Conservation (phyloP, 2,329 filamentous ascomycete genomes). For the Xylogone sp. region DNA sequence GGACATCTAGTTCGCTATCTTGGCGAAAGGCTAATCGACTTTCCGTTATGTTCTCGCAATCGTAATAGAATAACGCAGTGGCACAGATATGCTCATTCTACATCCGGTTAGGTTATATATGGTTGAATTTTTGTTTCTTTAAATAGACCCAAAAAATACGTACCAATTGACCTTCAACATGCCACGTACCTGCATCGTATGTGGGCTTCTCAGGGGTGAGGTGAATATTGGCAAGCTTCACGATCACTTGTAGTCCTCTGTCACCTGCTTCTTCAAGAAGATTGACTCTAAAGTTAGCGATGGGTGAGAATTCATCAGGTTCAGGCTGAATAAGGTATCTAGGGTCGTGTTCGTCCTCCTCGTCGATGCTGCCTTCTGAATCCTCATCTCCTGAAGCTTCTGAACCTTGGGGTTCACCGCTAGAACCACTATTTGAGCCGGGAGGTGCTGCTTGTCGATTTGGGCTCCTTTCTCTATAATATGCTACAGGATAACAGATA, state of each 20-base stretch:
- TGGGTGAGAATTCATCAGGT: constrained; percentile 6
- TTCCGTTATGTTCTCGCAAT: constrained; percentile 43
- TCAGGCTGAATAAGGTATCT: constrained; percentile 6
- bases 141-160: not conserved
- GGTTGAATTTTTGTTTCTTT: not conserved
- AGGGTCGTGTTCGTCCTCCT: constrained; percentile 1
- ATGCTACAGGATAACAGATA: constrained; percentile 8
- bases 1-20: constrained; percentile 11
- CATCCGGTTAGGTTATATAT: constrained; percentile 14
- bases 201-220: constrained; percentile 48
- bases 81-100: constrained; percentile 52
- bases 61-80: constrained; percentile 47
- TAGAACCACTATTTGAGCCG: too few species aligned
- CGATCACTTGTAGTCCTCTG: constrained; percentile 38
- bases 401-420: constrained; percentile 8
- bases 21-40: constrained; percentile 39
- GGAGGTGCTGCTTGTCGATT: too few species aligned
- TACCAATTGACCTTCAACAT: constrained; percentile 26
- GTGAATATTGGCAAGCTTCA: constrained; percentile 55
- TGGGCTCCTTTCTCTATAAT: constrained; percentile 18
- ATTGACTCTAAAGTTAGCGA: not conserved
- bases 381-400: constrained; percentile 9
- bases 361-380: constrained; percentile 6
- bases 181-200: constrained; percentile 43
- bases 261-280: constrained; percentile 38